These are phyloP conservation scores for Heimioporus retisporus DNA, from an alignment of 1,284 basidiomycete genomes.

Conservation along the genomic window DNA sequence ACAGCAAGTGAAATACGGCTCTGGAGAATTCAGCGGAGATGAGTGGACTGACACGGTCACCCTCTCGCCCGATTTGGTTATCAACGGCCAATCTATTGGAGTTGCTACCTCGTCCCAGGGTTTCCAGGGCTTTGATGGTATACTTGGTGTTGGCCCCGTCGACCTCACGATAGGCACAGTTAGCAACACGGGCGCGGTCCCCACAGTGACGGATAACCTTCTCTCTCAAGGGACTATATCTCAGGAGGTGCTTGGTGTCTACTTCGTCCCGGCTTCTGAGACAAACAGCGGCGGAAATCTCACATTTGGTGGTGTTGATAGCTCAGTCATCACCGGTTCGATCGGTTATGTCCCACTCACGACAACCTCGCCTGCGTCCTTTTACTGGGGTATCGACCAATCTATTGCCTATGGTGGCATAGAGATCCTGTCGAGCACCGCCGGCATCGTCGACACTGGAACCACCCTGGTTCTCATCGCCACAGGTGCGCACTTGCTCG, in stretches of 20 bases:
- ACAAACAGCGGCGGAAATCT: background rate
- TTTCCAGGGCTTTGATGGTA: background rate
- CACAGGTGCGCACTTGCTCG: background rate
- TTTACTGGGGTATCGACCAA: background rate
- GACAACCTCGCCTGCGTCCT: background rate
- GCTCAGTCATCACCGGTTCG: background rate
- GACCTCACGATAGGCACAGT: background rate
- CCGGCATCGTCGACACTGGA: background rate
- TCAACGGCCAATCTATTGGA: background rate
- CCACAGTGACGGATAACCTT: background rate
- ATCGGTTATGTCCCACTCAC: slow-evolving; percentile 8
- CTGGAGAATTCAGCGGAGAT: background rate
- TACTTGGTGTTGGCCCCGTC: background rate
- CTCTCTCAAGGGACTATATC: background rate
- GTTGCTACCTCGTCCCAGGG: background rate
- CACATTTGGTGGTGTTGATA: background rate
- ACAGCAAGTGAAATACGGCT: background rate
- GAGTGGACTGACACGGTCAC: background rate
- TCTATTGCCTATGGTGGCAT: background rate
- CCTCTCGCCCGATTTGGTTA: background rate
- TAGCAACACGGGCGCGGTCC: background rate
- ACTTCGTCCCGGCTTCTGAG: slow-evolving; percentile 47
- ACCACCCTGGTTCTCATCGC: background rate
- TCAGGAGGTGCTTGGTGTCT: background rate
- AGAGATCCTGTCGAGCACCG: background rate